phyloP scores from a whole-genome alignment of 2,329 filamentous ascomycete genomes.

The Botrytis squamosa region DNA sequence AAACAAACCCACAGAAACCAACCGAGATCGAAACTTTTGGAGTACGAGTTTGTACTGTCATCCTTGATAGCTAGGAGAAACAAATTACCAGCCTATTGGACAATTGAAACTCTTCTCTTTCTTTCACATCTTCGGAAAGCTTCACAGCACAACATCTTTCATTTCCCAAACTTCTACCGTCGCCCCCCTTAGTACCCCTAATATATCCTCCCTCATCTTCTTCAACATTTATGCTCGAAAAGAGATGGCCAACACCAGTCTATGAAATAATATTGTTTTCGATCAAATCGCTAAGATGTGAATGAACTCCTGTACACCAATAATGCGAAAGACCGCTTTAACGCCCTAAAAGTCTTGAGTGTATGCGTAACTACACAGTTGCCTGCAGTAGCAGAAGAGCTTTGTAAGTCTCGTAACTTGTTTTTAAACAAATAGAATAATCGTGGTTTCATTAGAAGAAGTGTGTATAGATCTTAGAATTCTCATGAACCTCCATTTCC shows the following conservation, averaged over 20 bases:
- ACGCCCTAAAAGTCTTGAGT: conserved; percentile 36
- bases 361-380: conserved; percentile 35
- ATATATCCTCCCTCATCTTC: conserved; percentile 24
- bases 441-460: conserved; percentile 76
- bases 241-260: conserved; percentile 38
- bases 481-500: conserved; percentile 99
- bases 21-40: conserved; percentile 30
- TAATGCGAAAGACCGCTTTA: conserved; percentile 37
- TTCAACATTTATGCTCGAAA: conserved; percentile 32
- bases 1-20: conserved; percentile 24
- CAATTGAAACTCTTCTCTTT: conserved; percentile 20
- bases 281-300: conserved; percentile 41
- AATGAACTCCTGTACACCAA: conserved; percentile 39
- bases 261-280: conserved; percentile 36
- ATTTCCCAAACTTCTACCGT: conserved; percentile 25
- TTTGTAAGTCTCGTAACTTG: conserved; percentile 21
- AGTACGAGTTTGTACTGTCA: conserved; percentile 24
- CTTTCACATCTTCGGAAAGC: conserved; percentile 27
- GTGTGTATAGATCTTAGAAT: conserved; percentile 98
- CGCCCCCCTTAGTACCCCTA: conserved; percentile 20
- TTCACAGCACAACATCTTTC: conserved; percentile 36
- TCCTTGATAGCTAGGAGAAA: conserved; percentile 27
- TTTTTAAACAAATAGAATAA: conserved; percentile 28
- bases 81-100: conserved; percentile 28
- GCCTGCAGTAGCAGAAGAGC: conserved; percentile 28